phyloP scores from a whole-genome alignment of 176 grass and related monocot species.

The Eleusine coracana region DNA sequence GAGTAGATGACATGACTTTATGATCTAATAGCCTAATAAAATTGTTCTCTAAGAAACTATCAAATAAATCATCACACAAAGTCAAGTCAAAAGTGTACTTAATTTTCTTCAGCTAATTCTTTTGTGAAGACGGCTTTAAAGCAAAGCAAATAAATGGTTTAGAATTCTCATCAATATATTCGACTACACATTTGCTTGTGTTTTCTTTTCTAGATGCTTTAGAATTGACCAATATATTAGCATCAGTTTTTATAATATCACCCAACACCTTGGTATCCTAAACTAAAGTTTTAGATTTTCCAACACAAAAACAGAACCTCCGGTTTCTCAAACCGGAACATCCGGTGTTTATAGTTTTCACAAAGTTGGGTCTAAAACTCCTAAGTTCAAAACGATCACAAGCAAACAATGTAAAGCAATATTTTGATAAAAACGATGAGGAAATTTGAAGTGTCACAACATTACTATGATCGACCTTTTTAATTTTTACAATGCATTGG shows the following conservation, averaged over 20 bases:
- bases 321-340: too few relatives aligned
- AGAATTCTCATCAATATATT: background rate
- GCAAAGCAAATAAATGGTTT: background rate
- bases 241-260: background rate
- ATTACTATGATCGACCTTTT: too few relatives aligned
- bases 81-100: background rate
- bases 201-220: background rate
- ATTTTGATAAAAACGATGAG: too few relatives aligned
- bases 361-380: too few relatives aligned
- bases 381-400: too few relatives aligned
- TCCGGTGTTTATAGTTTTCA: background rate
- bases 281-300: background rate
- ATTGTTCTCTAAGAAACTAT: background rate
- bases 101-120: background rate
- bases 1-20: too few relatives aligned
- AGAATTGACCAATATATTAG: background rate
- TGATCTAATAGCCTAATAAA: too few relatives aligned
- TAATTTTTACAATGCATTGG: too few relatives aligned
- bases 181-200: background rate
- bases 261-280: background rate
- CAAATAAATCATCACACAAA: background rate
- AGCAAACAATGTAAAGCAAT: too few relatives aligned
- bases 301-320: too few relatives aligned
- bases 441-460: too few relatives aligned
- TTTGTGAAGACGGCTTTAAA: background rate